These are phyloP conservation scores for Bonia amplexicaulis DNA, from an alignment of 176 grass and related monocot genomes.

Conservation along the genomic window DNA sequence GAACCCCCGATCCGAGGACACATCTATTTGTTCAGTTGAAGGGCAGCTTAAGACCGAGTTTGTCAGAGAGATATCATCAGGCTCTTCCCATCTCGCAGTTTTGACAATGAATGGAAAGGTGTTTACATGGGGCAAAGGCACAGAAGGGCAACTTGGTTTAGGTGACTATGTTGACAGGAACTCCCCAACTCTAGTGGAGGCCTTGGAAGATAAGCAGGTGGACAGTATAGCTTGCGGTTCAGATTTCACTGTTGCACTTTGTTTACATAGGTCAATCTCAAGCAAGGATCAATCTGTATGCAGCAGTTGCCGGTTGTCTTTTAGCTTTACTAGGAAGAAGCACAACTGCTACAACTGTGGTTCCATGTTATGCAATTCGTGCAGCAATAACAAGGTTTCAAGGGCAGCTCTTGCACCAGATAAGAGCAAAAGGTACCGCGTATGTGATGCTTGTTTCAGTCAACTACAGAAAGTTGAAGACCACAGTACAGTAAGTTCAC, in stretches of 20 bases:
- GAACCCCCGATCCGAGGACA: conserved; percentile 35
- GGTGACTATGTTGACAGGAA: conserved; percentile 68
- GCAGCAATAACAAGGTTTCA: conserved; percentile 68
- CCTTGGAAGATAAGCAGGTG: conserved; percentile 65
- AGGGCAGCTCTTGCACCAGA: conserved; percentile 71
- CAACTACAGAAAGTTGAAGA: conserved; percentile 45
- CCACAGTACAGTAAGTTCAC: conserved; percentile 21
- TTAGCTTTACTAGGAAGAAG: conserved; percentile 82
- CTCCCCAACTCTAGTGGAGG: conserved; percentile 62
- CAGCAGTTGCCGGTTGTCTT: conserved; percentile 59
- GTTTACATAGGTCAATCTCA: conserved; percentile 67
- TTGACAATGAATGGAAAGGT: conserved; percentile 76
- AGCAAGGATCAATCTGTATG: conserved; percentile 78
- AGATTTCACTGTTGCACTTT: conserved; percentile 70
- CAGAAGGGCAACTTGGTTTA: conserved; percentile 88
- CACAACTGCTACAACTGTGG: conserved; percentile 94
- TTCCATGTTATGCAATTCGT: conserved; percentile 82
- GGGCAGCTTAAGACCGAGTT: conserved; percentile 87
- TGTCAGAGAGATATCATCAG: conserved; percentile 77
- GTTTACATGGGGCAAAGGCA: conserved; percentile 87
- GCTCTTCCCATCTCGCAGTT: conserved; percentile 65
- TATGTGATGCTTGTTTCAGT: conserved; percentile 79
- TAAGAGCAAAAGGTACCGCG: conserved; percentile 58
- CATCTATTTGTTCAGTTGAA: conserved; percentile 69
- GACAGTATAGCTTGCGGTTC: conserved; percentile 72